phyloP scores from a whole-genome alignment of 2,329 filamentous ascomycete species.

The Periconia sp. region DNA sequence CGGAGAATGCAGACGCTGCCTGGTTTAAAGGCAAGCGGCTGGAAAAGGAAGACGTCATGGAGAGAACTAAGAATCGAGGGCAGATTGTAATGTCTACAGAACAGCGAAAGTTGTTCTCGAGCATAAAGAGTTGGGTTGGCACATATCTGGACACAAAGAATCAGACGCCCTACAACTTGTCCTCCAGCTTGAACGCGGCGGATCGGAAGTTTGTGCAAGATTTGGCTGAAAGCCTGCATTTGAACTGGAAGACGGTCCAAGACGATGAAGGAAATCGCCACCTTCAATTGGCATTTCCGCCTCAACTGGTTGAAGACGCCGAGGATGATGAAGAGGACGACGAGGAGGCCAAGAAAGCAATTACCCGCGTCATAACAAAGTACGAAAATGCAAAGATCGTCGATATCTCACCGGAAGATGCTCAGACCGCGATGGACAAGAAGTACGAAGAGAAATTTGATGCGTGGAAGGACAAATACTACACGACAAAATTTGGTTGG shows the following conservation, averaged over 20 bases:
- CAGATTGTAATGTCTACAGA: constrained; percentile 76
- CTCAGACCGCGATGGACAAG: constrained; percentile 76
- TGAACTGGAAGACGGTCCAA: constrained; percentile 69
- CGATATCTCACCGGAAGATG: constrained; percentile 79
- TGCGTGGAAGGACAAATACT: constrained; percentile 95
- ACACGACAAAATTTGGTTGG: constrained; percentile 90
- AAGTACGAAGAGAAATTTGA: constrained; percentile 91
- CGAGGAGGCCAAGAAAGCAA: constrained; percentile 82
- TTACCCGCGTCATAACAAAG: constrained; percentile 82
- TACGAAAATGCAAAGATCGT: constrained; percentile 91
- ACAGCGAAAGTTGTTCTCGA: constrained; percentile 82
- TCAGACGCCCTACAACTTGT: constrained; percentile 70
- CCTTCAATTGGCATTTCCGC: constrained; percentile 67
- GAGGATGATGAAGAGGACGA: constrained; percentile 74
- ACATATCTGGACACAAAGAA: constrained; percentile 61
- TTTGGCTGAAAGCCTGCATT: constrained; percentile 71
- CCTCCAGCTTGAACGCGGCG: constrained; percentile 73
- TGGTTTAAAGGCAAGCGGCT: constrained; percentile 91
- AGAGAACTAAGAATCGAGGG: constrained; percentile 64
- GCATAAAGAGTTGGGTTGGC: constrained; percentile 81
- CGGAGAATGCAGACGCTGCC: constrained; percentile 83
- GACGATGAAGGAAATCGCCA: constrained; percentile 71
- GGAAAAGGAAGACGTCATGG: constrained; percentile 70
- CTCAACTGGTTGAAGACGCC: constrained; percentile 55
- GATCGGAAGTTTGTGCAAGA: constrained; percentile 95